These are phyloP conservation scores for Sphagnum fallax DNA, from an alignment of 228 moss, liverwort and hornwort genomes.

Conservation along the genomic window DNA sequence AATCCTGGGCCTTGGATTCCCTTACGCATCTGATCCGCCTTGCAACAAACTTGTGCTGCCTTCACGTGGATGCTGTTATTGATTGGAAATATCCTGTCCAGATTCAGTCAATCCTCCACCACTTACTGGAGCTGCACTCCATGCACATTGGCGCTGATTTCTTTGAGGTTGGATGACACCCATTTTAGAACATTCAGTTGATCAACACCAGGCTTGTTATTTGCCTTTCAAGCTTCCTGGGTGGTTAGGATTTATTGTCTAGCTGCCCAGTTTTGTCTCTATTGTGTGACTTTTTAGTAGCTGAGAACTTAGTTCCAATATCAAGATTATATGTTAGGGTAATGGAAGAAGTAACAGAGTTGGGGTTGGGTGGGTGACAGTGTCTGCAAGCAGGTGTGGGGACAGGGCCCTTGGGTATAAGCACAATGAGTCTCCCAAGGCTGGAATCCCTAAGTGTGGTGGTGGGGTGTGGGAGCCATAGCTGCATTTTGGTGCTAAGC, in stretches of 20 bases:
- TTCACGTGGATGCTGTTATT: slow-evolving; percentile 38
- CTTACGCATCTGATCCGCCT: slow-evolving; percentile 50
- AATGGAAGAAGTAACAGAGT: no score
- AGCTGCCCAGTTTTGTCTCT: background rate
- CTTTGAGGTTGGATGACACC: slow-evolving; percentile 31
- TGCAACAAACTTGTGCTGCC: slow-evolving; percentile 41
- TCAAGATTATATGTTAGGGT: no score
- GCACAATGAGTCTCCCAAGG: slow-evolving; percentile 34
- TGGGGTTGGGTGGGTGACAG: slow-evolving; percentile 11
- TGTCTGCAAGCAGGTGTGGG: slow-evolving; percentile 56
- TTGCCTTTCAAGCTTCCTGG: background rate
- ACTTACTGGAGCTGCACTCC: slow-evolving; percentile 49
- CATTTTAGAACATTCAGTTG: background rate
- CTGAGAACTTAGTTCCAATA: no score
- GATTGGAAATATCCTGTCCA: slow-evolving; percentile 58
- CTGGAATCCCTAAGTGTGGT: slow-evolving; percentile 38
- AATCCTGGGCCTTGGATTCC: slow-evolving; percentile 51
- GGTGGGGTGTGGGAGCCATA: slow-evolving; percentile 39
- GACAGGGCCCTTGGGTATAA: slow-evolving; percentile 50
- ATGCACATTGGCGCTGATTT: slow-evolving; percentile 54
- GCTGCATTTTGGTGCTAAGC: slow-evolving; percentile 50
- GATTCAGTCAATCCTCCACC: slow-evolving; percentile 42
- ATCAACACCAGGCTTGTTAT: background rate
- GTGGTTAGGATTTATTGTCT: background rate
- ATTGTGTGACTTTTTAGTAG: background rate